phyloP scores from a whole-genome alignment of 2,329 filamentous ascomycete genomes.

The Fonsecaea pedrosoi region DNA sequence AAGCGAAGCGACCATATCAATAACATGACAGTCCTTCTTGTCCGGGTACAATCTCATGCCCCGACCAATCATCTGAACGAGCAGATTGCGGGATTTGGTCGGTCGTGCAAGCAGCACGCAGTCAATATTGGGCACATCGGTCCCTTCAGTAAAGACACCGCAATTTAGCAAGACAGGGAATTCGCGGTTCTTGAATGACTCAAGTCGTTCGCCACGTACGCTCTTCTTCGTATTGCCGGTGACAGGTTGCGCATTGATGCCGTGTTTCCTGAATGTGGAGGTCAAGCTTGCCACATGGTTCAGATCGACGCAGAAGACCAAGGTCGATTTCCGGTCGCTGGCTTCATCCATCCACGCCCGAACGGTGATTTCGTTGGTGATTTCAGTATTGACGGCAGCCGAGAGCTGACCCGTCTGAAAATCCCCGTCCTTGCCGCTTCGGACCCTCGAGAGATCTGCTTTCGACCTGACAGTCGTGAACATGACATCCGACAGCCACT shows the following conservation, averaged over 20 bases:
- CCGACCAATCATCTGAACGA: slow-evolving; percentile 97
- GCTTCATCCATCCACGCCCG: slow-evolving; percentile 85
- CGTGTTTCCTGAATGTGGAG: slow-evolving; percentile 74
- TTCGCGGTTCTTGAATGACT: slow-evolving; percentile 75
- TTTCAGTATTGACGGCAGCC: slow-evolving; percentile 77
- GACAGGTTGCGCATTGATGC: slow-evolving; percentile 84
- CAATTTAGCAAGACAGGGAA: slow-evolving; percentile 93
- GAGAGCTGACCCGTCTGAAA: slow-evolving; percentile 82
- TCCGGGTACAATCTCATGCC: slow-evolving; percentile 82
- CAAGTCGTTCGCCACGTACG: slow-evolving; percentile 72
- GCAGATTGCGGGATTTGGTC: slow-evolving; percentile 87
- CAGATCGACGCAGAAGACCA: slow-evolving; percentile 94
- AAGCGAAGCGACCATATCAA: slow-evolving; percentile 91
- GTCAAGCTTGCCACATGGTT: slow-evolving; percentile 79
- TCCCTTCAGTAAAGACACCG: slow-evolving; percentile 95
- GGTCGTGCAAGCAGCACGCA: slow-evolving; percentile 87
- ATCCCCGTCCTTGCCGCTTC: slow-evolving; percentile 71
- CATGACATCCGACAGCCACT: slow-evolving; percentile 88
- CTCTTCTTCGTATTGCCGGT: slow-evolving; percentile 77
- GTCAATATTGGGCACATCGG: slow-evolving; percentile 96
- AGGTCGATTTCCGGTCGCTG: slow-evolving; percentile 74
- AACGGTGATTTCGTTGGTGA: slow-evolving; percentile 83
- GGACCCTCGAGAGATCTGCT: slow-evolving; percentile 77
- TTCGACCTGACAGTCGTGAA: slow-evolving; percentile 91
- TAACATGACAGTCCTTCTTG: slow-evolving; percentile 90